Percentiles rank a stretch among this genome's conserved stretches.
Evolutionary conservation across 2,329 filamentous ascomycete species (phyloP).

Genomic region (Microascus cirrosus): DNA sequence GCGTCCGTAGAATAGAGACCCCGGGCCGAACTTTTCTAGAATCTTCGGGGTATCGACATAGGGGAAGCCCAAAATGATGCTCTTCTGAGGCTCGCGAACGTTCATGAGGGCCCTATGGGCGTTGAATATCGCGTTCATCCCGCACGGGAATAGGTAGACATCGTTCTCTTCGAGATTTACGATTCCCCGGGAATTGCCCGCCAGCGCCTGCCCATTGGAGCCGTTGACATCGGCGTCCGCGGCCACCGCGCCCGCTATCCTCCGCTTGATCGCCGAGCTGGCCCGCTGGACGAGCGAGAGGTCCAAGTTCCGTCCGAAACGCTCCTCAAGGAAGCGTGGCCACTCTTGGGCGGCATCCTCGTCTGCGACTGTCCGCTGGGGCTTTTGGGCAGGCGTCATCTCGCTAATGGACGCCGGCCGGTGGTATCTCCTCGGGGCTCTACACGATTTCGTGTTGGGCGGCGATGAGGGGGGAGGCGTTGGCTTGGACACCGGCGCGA

Average conservation of each 20-base stretch:
- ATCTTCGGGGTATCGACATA: constrained; percentile 97
- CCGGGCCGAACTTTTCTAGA: constrained; percentile 85
- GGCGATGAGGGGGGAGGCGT: constrained; percentile 11
- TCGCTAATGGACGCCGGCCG: constrained; percentile 34
- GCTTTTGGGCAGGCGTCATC: constrained; percentile 12
- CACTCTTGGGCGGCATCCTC: constrained; percentile 48
- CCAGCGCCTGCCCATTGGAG: constrained; percentile 11
- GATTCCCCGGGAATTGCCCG: constrained; percentile 38
- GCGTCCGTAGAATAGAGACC: constrained; percentile 78
- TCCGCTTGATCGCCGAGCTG: constrained; percentile 71
- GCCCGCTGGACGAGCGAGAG: constrained; percentile 69
- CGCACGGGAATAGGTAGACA: constrained; percentile 77
- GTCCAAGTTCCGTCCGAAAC: constrained; percentile 86
- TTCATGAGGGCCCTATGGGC: constrained; percentile 64
- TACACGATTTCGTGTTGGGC: constrained; percentile 30
- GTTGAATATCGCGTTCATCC: constrained; percentile 94
- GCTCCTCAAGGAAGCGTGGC: constrained; percentile 77
- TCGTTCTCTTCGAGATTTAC: constrained; percentile 69
- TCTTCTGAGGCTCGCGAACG: constrained; percentile 54
- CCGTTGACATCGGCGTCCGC: constrained; percentile 47
- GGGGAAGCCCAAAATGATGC: constrained; percentile 91
- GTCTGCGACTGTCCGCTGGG: constrained; percentile 6
- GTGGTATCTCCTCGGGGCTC: constrained; percentile 75
- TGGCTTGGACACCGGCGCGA: constrained; percentile 20
- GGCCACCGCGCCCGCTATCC: constrained; percentile 79